Conservation (phyloP, 192 early-diverging fungal species). For the Rhizophagus sp. region DNA sequence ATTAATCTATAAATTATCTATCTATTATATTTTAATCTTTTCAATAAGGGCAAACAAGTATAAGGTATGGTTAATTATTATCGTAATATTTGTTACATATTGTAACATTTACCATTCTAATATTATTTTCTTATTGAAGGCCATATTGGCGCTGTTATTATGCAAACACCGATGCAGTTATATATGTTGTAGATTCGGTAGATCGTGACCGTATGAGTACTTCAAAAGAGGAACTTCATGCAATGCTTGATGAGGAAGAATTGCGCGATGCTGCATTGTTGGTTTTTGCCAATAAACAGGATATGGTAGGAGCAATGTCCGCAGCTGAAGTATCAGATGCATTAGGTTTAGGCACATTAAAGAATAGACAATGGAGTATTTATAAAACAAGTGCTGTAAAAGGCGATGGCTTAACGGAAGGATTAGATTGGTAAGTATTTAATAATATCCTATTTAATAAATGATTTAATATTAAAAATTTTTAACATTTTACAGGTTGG, state of each 20-base stretch:
- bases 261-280: constrained; percentile 83
- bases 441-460: background rate
- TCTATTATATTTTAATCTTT: background rate
- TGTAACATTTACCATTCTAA: background rate
- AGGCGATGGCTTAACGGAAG: constrained; percentile 91
- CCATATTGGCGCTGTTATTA: constrained; percentile 99
- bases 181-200: constrained; percentile 95
- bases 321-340: constrained; percentile 86
- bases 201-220: constrained; percentile 89
- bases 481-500: constrained; percentile 38
- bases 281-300: constrained; percentile 99
- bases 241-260: constrained; percentile 97
- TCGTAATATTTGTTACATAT: background rate
- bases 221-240: constrained; percentile 85
- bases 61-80: constrained; percentile 40
- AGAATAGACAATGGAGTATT: constrained; percentile 92
- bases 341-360: constrained; percentile 79
- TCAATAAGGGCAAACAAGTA: constrained; percentile 40
- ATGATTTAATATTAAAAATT: background rate
- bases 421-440: constrained; percentile 84
- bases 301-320: constrained; percentile 91
- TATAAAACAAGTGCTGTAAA: constrained; percentile 93
- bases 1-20: background rate
- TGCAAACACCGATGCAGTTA: constrained; percentile 97
- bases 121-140: constrained; percentile 31